A percentile compares a stretch with the other conserved stretches of the same genome.
phyloP scores from a whole-genome alignment of 2,329 filamentous ascomycete genomes.

The Dendryphion nanum region DNA sequence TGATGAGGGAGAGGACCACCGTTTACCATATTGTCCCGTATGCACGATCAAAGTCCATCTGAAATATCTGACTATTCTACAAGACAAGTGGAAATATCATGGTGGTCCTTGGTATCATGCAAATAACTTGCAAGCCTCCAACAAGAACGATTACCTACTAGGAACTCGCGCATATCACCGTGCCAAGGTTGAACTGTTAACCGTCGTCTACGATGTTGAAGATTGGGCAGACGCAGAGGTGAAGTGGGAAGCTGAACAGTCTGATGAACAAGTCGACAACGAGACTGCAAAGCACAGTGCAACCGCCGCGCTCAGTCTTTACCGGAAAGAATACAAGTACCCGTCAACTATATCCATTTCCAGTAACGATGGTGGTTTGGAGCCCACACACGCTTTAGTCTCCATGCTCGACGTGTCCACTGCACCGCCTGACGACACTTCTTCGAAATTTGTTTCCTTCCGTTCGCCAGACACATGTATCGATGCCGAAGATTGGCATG shows the following conservation, averaged over 20 bases:
- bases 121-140: neutral
- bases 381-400: too few relatives aligned
- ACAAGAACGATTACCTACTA: neutral
- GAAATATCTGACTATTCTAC: slow-evolving; percentile 2
- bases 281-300: neutral
- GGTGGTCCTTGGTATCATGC: slow-evolving; percentile 11
- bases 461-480: too few relatives aligned
- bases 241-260: neutral
- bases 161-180: neutral
- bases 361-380: too few relatives aligned
- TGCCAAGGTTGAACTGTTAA: slow-evolving; percentile 7
- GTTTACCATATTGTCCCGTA: too few relatives aligned
- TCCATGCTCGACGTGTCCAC: too few relatives aligned
- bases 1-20: too few relatives aligned
- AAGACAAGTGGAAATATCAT: slow-evolving; percentile 4
- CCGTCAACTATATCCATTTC: too few relatives aligned
- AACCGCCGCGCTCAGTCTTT: neutral
- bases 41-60: too few relatives aligned
- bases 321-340: neutral
- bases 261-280: neutral
- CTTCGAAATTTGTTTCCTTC: too few relatives aligned
- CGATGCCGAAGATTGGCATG: too few relatives aligned
- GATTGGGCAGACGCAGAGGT: neutral
- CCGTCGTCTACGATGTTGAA: neutral
- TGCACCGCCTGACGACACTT: too few relatives aligned